Evolutionary conservation across 345 rosid genomes (phyloP).

Genomic region (Cardamine chenopodiifolia): DNA sequence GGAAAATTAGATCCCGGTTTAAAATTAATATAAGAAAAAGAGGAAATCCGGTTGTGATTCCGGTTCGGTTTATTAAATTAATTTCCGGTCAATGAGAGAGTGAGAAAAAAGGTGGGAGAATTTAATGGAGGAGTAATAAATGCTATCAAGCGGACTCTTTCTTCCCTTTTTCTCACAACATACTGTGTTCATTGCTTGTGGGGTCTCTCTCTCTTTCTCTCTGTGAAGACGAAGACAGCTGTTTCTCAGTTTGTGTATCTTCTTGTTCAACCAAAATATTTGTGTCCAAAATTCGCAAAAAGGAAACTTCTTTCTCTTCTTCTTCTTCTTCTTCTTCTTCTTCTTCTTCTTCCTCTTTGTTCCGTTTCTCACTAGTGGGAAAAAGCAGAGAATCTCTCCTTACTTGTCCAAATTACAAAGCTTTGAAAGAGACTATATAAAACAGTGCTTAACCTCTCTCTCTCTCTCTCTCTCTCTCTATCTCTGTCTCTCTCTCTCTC

Average conservation of each 20-base stretch:
- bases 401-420: constrained; percentile 30
- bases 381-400: constrained; percentile 23
- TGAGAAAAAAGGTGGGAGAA: constrained; percentile 34
- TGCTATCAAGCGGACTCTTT: constrained; percentile 41
- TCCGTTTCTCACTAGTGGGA: constrained; percentile 31
- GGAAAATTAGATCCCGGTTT: neutral
- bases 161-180: constrained; percentile 40
- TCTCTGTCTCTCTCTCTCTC: constrained; percentile 1
- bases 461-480: neutral
- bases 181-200: constrained; percentile 46
- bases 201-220: constrained; percentile 34
- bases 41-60: neutral
- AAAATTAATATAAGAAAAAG: neutral
- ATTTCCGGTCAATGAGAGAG: constrained; percentile 23
- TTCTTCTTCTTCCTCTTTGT: neutral
- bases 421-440: constrained; percentile 23
- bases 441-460: neutral
- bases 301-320: constrained; percentile 21
- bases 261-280: constrained; percentile 26
- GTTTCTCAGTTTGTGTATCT: constrained; percentile 38
- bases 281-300: neutral
- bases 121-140: constrained; percentile 42
- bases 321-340: neutral
- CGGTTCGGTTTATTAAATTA: neutral
- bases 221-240: constrained; percentile 43